Evolutionary conservation across 495 filamentous ascomycete genomes (phyloP).

Genomic region (Penicillium coprophilum): DNA sequence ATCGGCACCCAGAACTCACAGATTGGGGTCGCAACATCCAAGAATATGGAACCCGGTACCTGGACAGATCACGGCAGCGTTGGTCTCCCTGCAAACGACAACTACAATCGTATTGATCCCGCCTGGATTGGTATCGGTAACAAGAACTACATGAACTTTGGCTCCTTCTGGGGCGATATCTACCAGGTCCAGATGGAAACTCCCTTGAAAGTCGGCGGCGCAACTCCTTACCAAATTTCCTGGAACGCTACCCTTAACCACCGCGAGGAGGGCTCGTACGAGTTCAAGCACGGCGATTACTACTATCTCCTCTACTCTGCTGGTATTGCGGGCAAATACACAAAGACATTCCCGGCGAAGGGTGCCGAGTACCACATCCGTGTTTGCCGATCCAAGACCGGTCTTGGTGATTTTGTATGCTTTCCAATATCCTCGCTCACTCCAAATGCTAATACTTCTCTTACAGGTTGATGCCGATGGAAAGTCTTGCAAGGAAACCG

Average conservation of each 20-base stretch:
- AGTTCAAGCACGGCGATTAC: constrained; percentile 55
- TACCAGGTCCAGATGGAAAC: constrained; percentile 58
- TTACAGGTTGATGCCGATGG: constrained; percentile 57
- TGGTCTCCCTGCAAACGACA: constrained; percentile 49
- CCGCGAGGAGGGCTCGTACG: constrained; percentile 57
- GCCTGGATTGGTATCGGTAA: constrained; percentile 55
- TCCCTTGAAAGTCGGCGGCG: constrained; percentile 38
- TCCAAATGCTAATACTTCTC: not conserved
- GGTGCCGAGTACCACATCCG: constrained; percentile 68
- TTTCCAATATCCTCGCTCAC: not conserved
- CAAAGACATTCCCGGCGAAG: constrained; percentile 43
- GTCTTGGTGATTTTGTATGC: constrained; percentile 56
- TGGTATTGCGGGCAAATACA: constrained; percentile 62
- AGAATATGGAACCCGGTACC: constrained; percentile 56
- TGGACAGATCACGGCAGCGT: constrained; percentile 56
- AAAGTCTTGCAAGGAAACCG: constrained; percentile 52
- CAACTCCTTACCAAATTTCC: constrained; percentile 50
- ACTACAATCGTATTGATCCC: constrained; percentile 71
- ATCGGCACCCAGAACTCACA: constrained; percentile 63
- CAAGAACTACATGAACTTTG: constrained; percentile 60
- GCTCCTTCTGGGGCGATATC: constrained; percentile 68
- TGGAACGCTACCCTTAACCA: constrained; percentile 54
- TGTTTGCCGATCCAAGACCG: constrained; percentile 57
- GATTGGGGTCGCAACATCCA: constrained; percentile 68
- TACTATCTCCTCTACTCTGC: constrained; percentile 69